phyloP scores from a whole-genome alignment of 2,329 filamentous ascomycete genomes.

The Pseudogymnoascus sp. region DNA sequence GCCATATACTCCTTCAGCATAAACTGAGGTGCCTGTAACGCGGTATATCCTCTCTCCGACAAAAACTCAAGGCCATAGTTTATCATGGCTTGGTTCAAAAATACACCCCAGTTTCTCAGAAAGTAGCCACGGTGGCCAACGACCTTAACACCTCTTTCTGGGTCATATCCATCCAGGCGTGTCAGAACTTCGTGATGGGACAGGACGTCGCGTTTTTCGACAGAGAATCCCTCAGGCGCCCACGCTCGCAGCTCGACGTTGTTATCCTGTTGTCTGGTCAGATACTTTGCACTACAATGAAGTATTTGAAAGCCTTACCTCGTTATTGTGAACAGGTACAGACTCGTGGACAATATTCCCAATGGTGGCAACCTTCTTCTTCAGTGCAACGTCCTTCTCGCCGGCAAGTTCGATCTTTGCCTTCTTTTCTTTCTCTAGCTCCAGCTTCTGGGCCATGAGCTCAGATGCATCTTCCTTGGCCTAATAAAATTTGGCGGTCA shows the following conservation, averaged over 20 bases:
- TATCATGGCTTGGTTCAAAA: constrained; percentile 85
- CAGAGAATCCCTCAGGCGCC: constrained; percentile 66
- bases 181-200: constrained; percentile 94
- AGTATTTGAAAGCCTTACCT: constrained; percentile 42
- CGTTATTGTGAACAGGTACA: constrained; percentile 75
- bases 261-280: constrained; percentile 51
- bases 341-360: constrained; percentile 89
- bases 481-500: constrained; percentile 30
- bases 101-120: constrained; percentile 80
- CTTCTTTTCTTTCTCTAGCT: constrained; percentile 77
- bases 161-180: constrained; percentile 84
- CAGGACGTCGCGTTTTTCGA: constrained; percentile 70
- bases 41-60: constrained; percentile 69
- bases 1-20: constrained; percentile 96
- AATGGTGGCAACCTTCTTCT: constrained; percentile 73
- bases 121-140: constrained; percentile 94
- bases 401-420: constrained; percentile 64
- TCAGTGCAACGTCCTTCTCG: constrained; percentile 67
- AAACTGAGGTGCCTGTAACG: constrained; percentile 83
- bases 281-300: background rate
- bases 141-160: constrained; percentile 86
- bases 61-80: constrained; percentile 94
- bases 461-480: constrained; percentile 82
- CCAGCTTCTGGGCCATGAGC: constrained; percentile 69
- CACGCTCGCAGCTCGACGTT: constrained; percentile 72